phyloP scores from a whole-genome alignment of 2,329 filamentous ascomycete genomes.

The Phyllachora maydis region DNA sequence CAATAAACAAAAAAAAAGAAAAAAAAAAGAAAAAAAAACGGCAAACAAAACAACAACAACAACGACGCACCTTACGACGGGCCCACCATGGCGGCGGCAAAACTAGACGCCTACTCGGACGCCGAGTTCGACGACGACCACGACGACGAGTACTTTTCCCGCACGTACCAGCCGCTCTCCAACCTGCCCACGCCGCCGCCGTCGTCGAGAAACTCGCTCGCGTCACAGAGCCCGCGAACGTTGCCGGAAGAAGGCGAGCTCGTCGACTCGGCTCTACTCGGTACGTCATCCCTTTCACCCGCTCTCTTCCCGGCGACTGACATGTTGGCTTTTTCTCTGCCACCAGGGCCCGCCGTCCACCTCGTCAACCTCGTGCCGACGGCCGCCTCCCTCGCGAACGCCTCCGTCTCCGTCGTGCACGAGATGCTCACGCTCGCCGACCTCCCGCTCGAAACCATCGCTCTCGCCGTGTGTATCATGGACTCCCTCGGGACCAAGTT shows the following conservation, averaged over 20 bases:
- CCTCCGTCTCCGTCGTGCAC: slow-evolving; percentile 38
- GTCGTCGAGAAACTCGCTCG: slow-evolving; percentile 24
- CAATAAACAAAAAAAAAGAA: no score
- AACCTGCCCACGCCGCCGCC: slow-evolving; percentile 47
- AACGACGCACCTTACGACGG: no score
- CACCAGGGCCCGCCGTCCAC: slow-evolving; percentile 40
- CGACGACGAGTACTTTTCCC: slow-evolving; percentile 30
- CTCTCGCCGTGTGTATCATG: slow-evolving; percentile 44
- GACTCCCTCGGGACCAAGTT: slow-evolving; percentile 43
- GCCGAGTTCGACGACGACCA: slow-evolving; percentile 21
- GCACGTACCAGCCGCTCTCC: slow-evolving; percentile 44
- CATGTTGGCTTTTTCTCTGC: slow-evolving; percentile 3
- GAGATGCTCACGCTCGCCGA: slow-evolving; percentile 34
- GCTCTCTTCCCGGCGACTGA: slow-evolving; percentile 1
- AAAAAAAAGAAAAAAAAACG: no score
- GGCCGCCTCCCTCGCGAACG: slow-evolving; percentile 34
- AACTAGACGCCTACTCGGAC: slow-evolving; percentile 8
- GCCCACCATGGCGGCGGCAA: no score
- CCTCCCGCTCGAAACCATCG: slow-evolving; percentile 38
- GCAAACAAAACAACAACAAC: no score
- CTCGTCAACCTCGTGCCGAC: slow-evolving; percentile 46
- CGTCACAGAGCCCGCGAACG: slow-evolving; percentile 19
- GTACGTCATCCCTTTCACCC: slow-evolving; percentile 8
- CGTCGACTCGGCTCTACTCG: slow-evolving; percentile 18
- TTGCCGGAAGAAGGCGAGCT: slow-evolving; percentile 21